phyloP scores from a whole-genome alignment of 768 basidiomycete species.

The Pleurotus salmoneostramineus region DNA sequence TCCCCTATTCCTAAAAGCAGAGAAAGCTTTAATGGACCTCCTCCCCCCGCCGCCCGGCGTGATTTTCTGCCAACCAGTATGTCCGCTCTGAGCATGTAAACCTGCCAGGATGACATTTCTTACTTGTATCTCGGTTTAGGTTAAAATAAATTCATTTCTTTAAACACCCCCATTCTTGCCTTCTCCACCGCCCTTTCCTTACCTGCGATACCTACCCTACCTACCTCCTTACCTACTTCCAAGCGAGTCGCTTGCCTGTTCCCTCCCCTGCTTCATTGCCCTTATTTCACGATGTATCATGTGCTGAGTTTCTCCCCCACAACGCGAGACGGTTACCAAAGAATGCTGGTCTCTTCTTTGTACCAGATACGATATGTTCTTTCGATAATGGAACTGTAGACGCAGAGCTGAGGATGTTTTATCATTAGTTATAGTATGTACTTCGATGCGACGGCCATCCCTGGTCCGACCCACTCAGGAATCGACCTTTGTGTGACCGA shows the following conservation, averaged over 20 bases:
- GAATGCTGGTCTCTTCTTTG: neutral
- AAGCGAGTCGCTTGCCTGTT: neutral
- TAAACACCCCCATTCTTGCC: neutral
- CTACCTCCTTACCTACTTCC: neutral
- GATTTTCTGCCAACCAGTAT: constrained; percentile 6
- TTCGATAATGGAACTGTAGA: neutral
- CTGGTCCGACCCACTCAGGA: neutral
- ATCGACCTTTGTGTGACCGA: neutral
- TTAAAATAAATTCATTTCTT: neutral
- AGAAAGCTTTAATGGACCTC: neutral
- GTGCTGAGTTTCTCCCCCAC: neutral
- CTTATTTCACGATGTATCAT: neutral
- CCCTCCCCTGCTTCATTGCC: neutral
- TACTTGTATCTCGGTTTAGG: neutral
- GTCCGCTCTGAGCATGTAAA: constrained; percentile 6
- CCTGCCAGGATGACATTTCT: neutral
- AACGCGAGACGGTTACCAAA: neutral
- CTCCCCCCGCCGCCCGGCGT: neutral
- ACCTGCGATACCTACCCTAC: neutral
- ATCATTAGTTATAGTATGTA: neutral
- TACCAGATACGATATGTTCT: neutral
- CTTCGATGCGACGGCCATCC: neutral
- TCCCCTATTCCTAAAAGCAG: constrained; percentile 2
- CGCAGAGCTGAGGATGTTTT: neutral
- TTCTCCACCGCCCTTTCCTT: neutral